These are phyloP conservation scores for Boletus sp. DNA, from an alignment of 768 basidiomycete species.

Conservation along the genomic window DNA sequence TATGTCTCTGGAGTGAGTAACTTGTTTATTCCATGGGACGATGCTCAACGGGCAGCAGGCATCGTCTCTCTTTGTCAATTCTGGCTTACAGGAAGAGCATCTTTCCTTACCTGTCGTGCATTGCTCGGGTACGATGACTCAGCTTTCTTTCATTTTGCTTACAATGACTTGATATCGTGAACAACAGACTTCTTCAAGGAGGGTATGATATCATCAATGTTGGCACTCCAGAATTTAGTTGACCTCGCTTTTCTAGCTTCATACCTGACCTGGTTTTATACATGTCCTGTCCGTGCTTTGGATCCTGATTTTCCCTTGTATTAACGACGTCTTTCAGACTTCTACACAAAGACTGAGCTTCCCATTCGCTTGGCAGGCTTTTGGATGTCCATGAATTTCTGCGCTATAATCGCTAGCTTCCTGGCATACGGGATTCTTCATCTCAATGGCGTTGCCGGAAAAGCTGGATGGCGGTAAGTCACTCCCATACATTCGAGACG, in stretches of 20 bases:
- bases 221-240: not conserved
- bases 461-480: slow-evolving; percentile 31
- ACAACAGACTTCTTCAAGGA: slow-evolving; percentile 42
- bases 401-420: slow-evolving; percentile 39
- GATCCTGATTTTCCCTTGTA: not conserved
- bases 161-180: not conserved
- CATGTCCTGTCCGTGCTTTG: slow-evolving; percentile 46
- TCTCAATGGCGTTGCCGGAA: no score
- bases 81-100: slow-evolving; percentile 50
- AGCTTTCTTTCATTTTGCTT: no score
- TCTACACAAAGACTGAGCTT: slow-evolving; percentile 40
- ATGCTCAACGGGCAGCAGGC: not conserved
- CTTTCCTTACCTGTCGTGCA: slow-evolving; percentile 49
- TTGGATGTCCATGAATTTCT: slow-evolving; percentile 61
- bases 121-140: not conserved
- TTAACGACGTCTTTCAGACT: slow-evolving; percentile 24
- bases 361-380: slow-evolving; percentile 44
- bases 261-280: slow-evolving; percentile 63
- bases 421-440: no score
- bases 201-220: slow-evolving; percentile 31
- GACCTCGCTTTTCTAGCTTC: slow-evolving; percentile 35
- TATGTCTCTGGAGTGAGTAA: no score
- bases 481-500: slow-evolving; percentile 32
- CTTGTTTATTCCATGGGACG: not conserved
- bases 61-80: slow-evolving; percentile 38